Evolutionary conservation across 805 yeast genomes (phyloP), one percentile per base, ranked within the genome.

Genomic region (Priceomyces medius): DNA sequence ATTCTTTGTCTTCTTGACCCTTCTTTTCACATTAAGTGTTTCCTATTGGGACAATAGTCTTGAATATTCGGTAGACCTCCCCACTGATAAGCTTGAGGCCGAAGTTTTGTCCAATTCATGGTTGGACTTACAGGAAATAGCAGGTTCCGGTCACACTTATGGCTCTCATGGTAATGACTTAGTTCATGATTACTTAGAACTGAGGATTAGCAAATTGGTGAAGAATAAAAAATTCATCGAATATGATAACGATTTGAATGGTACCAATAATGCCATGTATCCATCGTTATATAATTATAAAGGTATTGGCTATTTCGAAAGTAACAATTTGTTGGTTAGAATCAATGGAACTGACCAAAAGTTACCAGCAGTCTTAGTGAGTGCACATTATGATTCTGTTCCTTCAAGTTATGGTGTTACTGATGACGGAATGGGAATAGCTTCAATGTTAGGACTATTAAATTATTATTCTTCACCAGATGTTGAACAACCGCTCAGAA

Each of bases 351-450:
- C 68, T 10, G 66, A 83, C 39, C 64, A 74, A 1, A 51, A 64
- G 0, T 62, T 85, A 37, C 83, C 85, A 1, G 95, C 89, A 0
- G 60, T 89, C 3, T 63, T 89, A 31, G 58, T 90, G 3, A 83
- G 93, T 51, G 89, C 97, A 4, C 97, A 90, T 64, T 90, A 69
- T 54, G 97, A 89, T 64, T 80, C 91, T 6, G 97, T 89, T 6
- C 95, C 96, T 16, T 79, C 95, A 2, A 81, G 88, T 3, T 80
- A 69, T 51, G 97, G 97, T 21, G 80, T 93, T 2, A 90, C 97
- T 2, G 97, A 90, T 59, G 96, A 88, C 56, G 97, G 97, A 1
- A 81, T 82, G 68, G 97, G 97, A 7, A 73, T 88, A 45, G 95
- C 89, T 1, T 75, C 93, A 7, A 67, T 89, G 73, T 64, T 89